Evolutionary conservation across 352 stramenopile genomes (phyloP).

Genomic region (Elongisporangium senticosum): DNA sequence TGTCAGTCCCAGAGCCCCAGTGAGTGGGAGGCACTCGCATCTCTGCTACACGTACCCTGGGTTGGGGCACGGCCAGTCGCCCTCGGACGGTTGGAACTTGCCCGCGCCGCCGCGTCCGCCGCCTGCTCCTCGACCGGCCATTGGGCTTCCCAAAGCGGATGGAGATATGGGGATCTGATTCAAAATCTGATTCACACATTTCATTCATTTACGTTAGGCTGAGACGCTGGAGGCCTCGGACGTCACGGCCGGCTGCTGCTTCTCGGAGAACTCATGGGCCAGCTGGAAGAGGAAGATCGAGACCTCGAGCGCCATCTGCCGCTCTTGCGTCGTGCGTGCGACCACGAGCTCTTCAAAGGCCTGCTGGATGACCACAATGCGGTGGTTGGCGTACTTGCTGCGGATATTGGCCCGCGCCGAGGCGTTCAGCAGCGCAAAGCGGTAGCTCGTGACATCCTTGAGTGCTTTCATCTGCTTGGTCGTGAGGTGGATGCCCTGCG

Average conservation of each 20-base stretch:
- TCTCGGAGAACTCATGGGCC: conserved; percentile 30
- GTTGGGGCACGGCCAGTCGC: conserved; percentile 82
- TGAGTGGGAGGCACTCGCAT: background rate
- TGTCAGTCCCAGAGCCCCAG: background rate
- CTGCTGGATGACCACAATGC: conserved; percentile 59
- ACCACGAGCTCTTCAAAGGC: conserved; percentile 62
- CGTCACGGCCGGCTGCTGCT: conserved; percentile 3
- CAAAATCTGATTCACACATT: conserved; percentile 7
- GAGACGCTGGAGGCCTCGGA: conserved; percentile 4
- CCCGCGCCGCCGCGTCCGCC: conserved; percentile 27
- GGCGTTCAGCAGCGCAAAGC: conserved; percentile 48
- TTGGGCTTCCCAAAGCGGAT: conserved; percentile 2
- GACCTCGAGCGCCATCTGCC: conserved; percentile 48
- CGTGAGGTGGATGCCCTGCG: conserved; percentile 37
- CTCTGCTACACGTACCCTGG: conserved; percentile 31
- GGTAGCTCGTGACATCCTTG: conserved; percentile 38
- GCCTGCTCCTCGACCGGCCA: conserved; percentile 29
- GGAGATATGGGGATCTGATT: conserved; percentile 9
- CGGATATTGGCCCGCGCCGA: conserved; percentile 27
- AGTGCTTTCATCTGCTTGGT: conserved; percentile 42
- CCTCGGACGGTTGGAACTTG: conserved; percentile 53
- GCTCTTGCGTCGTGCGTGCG: conserved; percentile 39
- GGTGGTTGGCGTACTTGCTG: conserved; percentile 50
- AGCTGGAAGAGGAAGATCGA: conserved; percentile 61
- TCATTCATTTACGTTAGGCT: background rate